Conservation (phyloP, 1,284 basidiomycete genomes). For the Austroboletus novae-zelandiae region DNA sequence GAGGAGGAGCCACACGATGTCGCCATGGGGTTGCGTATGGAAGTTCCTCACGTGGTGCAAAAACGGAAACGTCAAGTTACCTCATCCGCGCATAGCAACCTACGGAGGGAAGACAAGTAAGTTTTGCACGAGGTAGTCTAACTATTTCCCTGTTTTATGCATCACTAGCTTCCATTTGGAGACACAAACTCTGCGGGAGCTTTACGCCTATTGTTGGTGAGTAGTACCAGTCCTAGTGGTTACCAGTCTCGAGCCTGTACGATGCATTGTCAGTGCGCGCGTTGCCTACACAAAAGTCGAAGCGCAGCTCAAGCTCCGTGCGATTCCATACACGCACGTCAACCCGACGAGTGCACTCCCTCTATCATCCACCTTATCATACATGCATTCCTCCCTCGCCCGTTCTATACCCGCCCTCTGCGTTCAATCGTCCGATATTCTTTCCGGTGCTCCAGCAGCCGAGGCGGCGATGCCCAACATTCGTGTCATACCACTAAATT, state of each 20-base stretch:
- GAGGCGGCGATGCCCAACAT: slow-evolving; percentile 91
- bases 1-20: slow-evolving; percentile 31
- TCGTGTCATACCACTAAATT: slow-evolving; percentile 81
- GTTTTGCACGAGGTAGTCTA: neutral
- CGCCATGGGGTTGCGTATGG: slow-evolving; percentile 9
- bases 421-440: slow-evolving; percentile 76
- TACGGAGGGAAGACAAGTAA: slow-evolving; percentile 28
- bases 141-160: neutral
- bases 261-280: slow-evolving; percentile 59
- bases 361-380: slow-evolving; percentile 45
- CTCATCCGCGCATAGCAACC: slow-evolving; percentile 3
- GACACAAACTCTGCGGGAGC: slow-evolving; percentile 64
- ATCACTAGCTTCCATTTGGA: slow-evolving; percentile 60
- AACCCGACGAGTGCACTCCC: slow-evolving; percentile 51
- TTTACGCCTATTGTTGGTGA: slow-evolving; percentile 81
- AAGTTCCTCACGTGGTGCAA: slow-evolving; percentile 28
- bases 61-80: slow-evolving; percentile 38
- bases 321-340: slow-evolving; percentile 77
- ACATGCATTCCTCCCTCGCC: slow-evolving; percentile 66
- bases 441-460: slow-evolving; percentile 78
- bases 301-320: slow-evolving; percentile 78
- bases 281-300: slow-evolving; percentile 90
- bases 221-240: slow-evolving; percentile 11
- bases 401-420: slow-evolving; percentile 78
- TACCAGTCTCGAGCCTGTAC: neutral